phyloP scores from a whole-genome alignment of 768 basidiomycete species.

The Mycena amicta region DNA sequence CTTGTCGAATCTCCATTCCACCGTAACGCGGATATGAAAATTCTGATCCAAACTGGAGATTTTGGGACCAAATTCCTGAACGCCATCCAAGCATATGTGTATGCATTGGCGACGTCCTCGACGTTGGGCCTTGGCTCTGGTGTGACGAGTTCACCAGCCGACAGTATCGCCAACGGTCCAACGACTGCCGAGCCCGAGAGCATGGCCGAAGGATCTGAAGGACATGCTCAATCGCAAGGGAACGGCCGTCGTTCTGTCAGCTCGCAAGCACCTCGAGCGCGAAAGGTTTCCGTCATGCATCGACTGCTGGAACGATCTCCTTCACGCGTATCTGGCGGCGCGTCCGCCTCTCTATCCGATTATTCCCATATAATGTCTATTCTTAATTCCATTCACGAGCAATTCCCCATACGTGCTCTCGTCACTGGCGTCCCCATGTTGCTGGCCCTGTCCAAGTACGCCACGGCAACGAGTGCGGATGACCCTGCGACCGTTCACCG shows the following conservation, averaged over 20 bases:
- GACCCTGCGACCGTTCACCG: constrained; percentile 46
- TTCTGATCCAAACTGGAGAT: constrained; percentile 59
- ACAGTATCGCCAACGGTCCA: constrained; percentile 35
- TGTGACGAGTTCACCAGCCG: constrained; percentile 45
- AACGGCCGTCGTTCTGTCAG: constrained; percentile 51
- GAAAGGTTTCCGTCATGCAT: constrained; percentile 59
- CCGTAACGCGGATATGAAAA: constrained; percentile 47
- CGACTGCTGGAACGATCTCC: constrained; percentile 55
- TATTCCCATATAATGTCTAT: constrained; percentile 73
- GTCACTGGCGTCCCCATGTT: constrained; percentile 86
- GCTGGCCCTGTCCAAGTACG: constrained; percentile 64
- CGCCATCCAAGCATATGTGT: constrained; percentile 79
- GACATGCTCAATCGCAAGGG: constrained; percentile 33
- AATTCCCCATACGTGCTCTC: constrained; percentile 74
- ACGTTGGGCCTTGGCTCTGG: constrained; percentile 52
- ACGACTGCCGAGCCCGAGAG: constrained; percentile 29
- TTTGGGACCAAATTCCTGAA: constrained; percentile 72
- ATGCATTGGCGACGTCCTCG: constrained; percentile 74
- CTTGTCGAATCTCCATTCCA: constrained; percentile 52
- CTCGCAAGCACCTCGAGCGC: constrained; percentile 49
- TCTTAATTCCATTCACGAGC: constrained; percentile 65
- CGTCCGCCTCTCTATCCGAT: constrained; percentile 69
- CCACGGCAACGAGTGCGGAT: constrained; percentile 43
- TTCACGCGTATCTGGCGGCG: constrained; percentile 42
- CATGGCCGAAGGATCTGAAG: constrained; percentile 27